Conservation (phyloP, 495 filamentous ascomycete genomes). For the Talaromyces borbonicus region DNA sequence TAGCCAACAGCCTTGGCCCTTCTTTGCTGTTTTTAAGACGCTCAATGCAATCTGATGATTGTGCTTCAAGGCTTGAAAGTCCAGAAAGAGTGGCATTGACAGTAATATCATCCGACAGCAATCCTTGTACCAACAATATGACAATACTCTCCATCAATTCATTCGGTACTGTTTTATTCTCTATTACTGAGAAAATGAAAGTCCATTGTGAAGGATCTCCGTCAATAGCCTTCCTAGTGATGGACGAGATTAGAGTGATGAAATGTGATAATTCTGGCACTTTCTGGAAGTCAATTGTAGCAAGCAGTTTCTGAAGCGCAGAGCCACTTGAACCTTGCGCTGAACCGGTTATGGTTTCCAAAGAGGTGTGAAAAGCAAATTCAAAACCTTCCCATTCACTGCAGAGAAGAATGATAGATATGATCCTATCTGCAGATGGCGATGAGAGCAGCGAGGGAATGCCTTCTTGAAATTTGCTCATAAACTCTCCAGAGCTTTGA, state of each 20-base stretch:
- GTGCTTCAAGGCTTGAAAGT: slow-evolving; percentile 27
- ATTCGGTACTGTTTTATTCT: slow-evolving; percentile 32
- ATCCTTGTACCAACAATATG: slow-evolving; percentile 24
- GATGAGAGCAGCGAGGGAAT: slow-evolving; percentile 43
- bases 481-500: slow-evolving; percentile 23
- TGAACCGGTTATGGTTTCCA: slow-evolving; percentile 28
- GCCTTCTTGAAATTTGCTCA: slow-evolving; percentile 35
- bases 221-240: slow-evolving; percentile 25
- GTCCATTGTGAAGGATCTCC: slow-evolving; percentile 33
- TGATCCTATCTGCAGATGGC: slow-evolving; percentile 40
- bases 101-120: slow-evolving; percentile 23
- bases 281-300: slow-evolving; percentile 30
- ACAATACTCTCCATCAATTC: slow-evolving; percentile 35
- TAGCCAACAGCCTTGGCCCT: slow-evolving; percentile 45
- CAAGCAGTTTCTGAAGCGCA: slow-evolving; percentile 32
- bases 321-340: slow-evolving; percentile 28
- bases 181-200: slow-evolving; percentile 35
- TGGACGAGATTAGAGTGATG: slow-evolving; percentile 26
- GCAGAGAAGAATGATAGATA: slow-evolving; percentile 30
- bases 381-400: slow-evolving; percentile 32
- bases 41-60: slow-evolving; percentile 24
- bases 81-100: slow-evolving; percentile 27
- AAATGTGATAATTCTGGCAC: slow-evolving; percentile 24
- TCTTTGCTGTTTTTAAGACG: slow-evolving; percentile 32
- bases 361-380: slow-evolving; percentile 28